A percentile compares a stretch with the other conserved stretches of the same genome.
These are phyloP conservation scores for Scenedesmus sp. DNA, from an alignment of 163 green algal genomes.

Conservation along the genomic window DNA sequence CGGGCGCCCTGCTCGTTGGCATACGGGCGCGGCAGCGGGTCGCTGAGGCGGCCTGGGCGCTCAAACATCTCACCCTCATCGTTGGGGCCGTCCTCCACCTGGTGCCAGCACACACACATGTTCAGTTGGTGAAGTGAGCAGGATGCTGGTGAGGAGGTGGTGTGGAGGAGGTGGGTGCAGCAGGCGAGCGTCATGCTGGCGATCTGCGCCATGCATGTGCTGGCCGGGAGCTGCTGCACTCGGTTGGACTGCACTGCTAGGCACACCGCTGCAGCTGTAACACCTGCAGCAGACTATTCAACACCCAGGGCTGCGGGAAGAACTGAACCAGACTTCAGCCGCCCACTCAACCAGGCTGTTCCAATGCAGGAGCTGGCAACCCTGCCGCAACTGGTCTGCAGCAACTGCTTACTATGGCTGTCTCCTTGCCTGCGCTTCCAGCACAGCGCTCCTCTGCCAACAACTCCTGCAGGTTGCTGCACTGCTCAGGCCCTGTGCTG, in stretches of 20 bases:
- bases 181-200: background rate
- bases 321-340: too few relatives aligned
- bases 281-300: too few relatives aligned
- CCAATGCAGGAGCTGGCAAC: background rate
- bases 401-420: too few relatives aligned
- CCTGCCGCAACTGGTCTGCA: background rate
- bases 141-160: too few relatives aligned
- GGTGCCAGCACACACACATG: constrained; percentile 14
- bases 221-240: background rate
- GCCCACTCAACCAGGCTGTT: too few relatives aligned
- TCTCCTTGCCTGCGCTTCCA: too few relatives aligned
- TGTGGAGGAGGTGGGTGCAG: background rate
- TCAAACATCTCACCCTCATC: constrained; percentile 99
- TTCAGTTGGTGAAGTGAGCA: background rate
- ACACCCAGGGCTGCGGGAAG: too few relatives aligned
- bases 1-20: constrained; percentile 95
- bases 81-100: constrained; percentile 96
- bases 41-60: constrained; percentile 90
- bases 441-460: too few relatives aligned
- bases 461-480: background rate
- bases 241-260: too few relatives aligned
- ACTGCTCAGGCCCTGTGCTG: too few relatives aligned
- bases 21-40: constrained; percentile 95
- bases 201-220: background rate
- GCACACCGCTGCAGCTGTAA: too few relatives aligned